Evolutionary conservation across 495 filamentous ascomycete genomes (phyloP), one percentile per base, ranked within the genome.

Genomic region (Penicillium roqueforti): DNA sequence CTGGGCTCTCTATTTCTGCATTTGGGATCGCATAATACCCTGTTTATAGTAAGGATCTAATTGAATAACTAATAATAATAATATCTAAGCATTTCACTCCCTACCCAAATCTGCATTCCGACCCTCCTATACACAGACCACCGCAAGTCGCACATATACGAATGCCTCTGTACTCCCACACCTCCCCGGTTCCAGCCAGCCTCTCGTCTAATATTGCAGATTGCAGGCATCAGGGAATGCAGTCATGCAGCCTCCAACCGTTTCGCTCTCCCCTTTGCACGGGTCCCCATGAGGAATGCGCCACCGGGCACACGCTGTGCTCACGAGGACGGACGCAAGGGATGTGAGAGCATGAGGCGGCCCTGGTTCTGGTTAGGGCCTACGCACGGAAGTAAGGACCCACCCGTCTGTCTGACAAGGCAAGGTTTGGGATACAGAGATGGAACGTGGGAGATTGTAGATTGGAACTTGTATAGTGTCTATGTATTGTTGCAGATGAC

Each of bases 281-380:
- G 51, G 51, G 28, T 57, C 49, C 31, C 49, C 40, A 44, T 53
- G 50, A 57, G 45, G 50, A 50, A 55, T 46, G 47, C 43, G 34
- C 28, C 37, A 54, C 45, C 13, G n/a, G 14, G 19, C 53, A 54
- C 47, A 60, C 53, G 48, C 42, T 16, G 43, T 56, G 52, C 47
- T 66, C 65, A 68, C 60, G 60, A 66, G 66, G 51, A 53, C 46
- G 32, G 20, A 61, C 48, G 68, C 63, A 70, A 68, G 68, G 68
- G 68, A 55, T 44, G 28, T 19, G 23, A 19, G 29, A 41, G 39
- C 51, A 34, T 41, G 45, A 41, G 22, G 42, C n/a, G n/a, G n/a
- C n/a, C 3, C 28, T 3, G 13, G 9, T 19, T 40, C 31, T 13
- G 29, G 38, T 22, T 37, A 31, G 36, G n/a, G 44, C 52, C 36